phyloP scores from a whole-genome alignment of 495 filamentous ascomycete species.

The Penicillium dipodomyicola region DNA sequence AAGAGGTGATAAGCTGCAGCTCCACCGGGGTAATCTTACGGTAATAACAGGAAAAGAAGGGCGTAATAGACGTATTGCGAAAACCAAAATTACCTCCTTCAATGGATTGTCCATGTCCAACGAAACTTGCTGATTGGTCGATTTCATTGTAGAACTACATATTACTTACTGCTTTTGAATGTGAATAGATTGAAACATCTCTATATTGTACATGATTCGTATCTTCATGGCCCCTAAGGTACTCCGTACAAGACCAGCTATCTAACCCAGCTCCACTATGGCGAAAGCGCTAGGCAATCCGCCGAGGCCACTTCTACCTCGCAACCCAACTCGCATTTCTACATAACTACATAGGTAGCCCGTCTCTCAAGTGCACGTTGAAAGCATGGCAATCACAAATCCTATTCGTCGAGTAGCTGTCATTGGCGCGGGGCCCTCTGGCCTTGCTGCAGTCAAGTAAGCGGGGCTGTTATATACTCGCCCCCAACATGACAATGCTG shows the following conservation, averaged over 20 bases:
- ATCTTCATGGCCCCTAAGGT: neutral
- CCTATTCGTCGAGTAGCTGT: constrained; percentile 40
- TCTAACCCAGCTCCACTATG: constrained; percentile 23
- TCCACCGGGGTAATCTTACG: neutral
- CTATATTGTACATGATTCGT: neutral
- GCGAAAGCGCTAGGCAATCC: constrained; percentile 15
- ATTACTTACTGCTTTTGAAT: neutral
- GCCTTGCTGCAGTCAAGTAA: constrained; percentile 45
- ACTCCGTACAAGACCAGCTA: neutral
- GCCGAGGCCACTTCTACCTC: neutral
- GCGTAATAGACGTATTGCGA: neutral
- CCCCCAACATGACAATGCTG: neutral
- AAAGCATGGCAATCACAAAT: constrained; percentile 24
- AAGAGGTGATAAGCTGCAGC: constrained; percentile 4
- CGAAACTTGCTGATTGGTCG: neutral
- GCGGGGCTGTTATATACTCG: constrained; percentile 4
- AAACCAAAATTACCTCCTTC: neutral
- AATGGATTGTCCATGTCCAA: neutral
- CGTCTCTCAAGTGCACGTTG: neutral
- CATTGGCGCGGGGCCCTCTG: constrained; percentile 48
- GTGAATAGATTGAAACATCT: neutral
- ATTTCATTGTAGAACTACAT: neutral
- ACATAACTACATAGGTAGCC: neutral
- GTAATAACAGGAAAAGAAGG: neutral
- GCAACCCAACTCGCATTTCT: constrained; percentile 7